Percentiles rank a stretch among this genome's conserved stretches.
Conservation (phyloP, 2,329 filamentous ascomycete genomes). For the Zymoseptoria brevis region DNA sequence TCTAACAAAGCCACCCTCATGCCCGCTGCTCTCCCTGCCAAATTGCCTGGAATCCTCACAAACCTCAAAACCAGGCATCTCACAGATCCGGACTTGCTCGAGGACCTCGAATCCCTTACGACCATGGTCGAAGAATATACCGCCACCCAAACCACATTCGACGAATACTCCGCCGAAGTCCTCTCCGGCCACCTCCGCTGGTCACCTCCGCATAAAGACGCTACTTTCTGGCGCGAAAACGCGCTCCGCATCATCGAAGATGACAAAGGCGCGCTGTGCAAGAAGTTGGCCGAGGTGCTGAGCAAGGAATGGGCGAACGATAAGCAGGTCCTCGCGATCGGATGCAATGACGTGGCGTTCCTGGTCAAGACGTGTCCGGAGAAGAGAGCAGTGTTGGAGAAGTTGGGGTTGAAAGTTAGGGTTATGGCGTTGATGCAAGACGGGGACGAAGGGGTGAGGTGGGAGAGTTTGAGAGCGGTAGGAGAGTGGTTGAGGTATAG, state of each 20-base stretch:
- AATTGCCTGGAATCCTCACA: constrained; percentile 58
- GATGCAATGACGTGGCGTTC: constrained; percentile 83
- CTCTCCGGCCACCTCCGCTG: constrained; percentile 80
- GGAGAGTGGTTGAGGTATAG: constrained; percentile 69
- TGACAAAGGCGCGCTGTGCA: constrained; percentile 68
- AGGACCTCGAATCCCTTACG: constrained; percentile 40
- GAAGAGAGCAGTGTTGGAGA: constrained; percentile 71
- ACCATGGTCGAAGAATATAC: constrained; percentile 78
- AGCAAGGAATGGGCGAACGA: constrained; percentile 76
- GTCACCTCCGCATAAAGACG: constrained; percentile 83
- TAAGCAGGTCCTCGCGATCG: constrained; percentile 79
- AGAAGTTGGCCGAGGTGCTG: constrained; percentile 79
- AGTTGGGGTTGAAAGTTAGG: constrained; percentile 71
- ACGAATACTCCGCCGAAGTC: constrained; percentile 70
- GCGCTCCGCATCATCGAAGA: constrained; percentile 78
- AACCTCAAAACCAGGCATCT: constrained; percentile 48
- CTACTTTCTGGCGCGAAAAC: constrained; percentile 86
- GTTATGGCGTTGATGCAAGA: constrained; percentile 94
- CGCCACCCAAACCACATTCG: constrained; percentile 59
- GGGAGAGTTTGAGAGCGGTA: constrained; percentile 84
- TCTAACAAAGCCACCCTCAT: constrained; percentile 61
- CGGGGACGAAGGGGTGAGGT: constrained; percentile 77
- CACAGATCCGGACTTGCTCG: constrained; percentile 45
- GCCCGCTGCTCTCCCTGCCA: constrained; percentile 76
- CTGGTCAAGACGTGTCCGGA: constrained; percentile 86